Evolutionary conservation across 306 rosid species (phyloP), one percentile per base, ranked within the genome.

Genomic region (Delonix regia): DNA sequence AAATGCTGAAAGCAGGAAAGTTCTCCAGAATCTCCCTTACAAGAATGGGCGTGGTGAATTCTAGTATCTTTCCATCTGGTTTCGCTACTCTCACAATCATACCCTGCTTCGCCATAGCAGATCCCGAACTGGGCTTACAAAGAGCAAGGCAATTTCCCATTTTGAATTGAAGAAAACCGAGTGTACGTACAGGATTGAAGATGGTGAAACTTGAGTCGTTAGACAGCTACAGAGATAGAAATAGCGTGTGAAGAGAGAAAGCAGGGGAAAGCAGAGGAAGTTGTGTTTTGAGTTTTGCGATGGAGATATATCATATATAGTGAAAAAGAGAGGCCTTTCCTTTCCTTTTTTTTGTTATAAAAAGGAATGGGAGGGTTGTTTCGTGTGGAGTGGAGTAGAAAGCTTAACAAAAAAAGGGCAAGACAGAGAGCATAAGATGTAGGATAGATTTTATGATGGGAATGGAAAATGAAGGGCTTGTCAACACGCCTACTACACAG

Each of bases 131-230:
- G 56, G 85, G 61, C 67, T 59, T 86, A 74, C 64, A 77, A 41
- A 48, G 75, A 72, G 74, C 83, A 52, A 86, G 69, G 47, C 74
- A 84, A 76, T 91, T 93, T 0, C 98, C 97, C 98, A 91, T 94
- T 66, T 82, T 49, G 62, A 39, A 55, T 2, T 34, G 21, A 52
- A 30, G 19, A 66, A 45, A 19, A 9, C n/a, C 4, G n/a, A 34
- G 4, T 13, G 41, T 19, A 18, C 33, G 44, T 44, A 33, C 36
- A 28, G 2, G 11, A 42, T 2, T n/a, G 80, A 36, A 36, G 51
- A 4, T 19, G 59, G 14, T 22, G 63, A 39, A 33, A 55, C 19
- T 30, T n/a, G 19, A 76, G 74, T 69, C 47, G 69, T 48, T 52
- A 71, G 65, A 77, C 33, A 18, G 55, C 73, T 80, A n/a, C 0